These are phyloP conservation scores for Paraphaeosphaeria minitans DNA, from an alignment of 2,329 filamentous ascomycete genomes.

Conservation along the genomic window DNA sequence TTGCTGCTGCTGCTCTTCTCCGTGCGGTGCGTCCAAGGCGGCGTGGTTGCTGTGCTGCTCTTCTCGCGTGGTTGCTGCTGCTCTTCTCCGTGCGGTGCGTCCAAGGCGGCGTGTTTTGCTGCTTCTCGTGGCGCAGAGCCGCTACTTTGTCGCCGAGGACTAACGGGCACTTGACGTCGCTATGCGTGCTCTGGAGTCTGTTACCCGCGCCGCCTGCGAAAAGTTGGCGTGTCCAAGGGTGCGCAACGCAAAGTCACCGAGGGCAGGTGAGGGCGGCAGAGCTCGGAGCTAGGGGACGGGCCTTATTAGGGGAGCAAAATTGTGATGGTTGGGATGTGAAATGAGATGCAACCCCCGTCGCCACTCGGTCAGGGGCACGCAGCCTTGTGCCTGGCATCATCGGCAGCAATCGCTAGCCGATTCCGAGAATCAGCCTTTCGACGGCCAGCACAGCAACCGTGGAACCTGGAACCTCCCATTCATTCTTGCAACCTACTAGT, in stretches of 20 bases:
- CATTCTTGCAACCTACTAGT: too few relatives aligned
- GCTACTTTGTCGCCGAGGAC: constrained; percentile 12
- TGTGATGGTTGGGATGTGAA: constrained; percentile 29
- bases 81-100: too few relatives aligned
- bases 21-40: too few relatives aligned
- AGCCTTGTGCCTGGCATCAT: constrained; percentile 3
- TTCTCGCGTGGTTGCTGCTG: constrained; percentile 4
- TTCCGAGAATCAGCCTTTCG: neutral
- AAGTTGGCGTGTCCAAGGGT: constrained; percentile 3
- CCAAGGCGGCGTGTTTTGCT: constrained; percentile 2
- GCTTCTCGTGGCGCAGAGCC: constrained; percentile 16
- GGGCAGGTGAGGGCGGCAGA: neutral
- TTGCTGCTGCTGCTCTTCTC: too few relatives aligned
- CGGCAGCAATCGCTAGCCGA: constrained; percentile 2
- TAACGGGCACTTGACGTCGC: constrained; percentile 10
- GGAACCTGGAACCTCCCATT: neutral
- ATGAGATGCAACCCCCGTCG: constrained; percentile 26
- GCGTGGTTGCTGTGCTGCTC: neutral
- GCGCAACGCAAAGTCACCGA: constrained; percentile 6
- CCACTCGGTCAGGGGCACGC: constrained; percentile 15
- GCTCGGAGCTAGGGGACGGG: constrained; percentile 10
- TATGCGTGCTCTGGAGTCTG: neutral
- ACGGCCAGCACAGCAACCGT: constrained; percentile 1
- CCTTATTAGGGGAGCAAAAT: constrained; percentile 20
- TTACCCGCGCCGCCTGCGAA: neutral